Base-by-base conservation (phyloP, 768 basidiomycete genomes). In the Pulveroboletus sp. region DNA sequence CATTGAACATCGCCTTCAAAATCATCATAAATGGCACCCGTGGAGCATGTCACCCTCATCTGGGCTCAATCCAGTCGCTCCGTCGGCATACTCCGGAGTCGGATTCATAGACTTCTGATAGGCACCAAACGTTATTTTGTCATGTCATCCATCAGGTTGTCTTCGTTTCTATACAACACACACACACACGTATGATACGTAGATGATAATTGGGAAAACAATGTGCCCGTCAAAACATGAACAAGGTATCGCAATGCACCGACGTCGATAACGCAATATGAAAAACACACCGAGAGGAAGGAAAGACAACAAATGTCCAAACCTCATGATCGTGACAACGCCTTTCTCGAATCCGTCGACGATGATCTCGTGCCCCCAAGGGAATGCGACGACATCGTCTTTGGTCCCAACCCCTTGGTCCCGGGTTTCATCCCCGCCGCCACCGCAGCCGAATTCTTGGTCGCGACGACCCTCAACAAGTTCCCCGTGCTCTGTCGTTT, bases 381-480 rank as follows among this genome's bases (percentile, higher is more conserved):
- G 28, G 61, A 52, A 24, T 60, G 37, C 9, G 47, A 50, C 45
- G 52, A 49, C 39, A 15, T 12, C 39, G n/a, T n/a, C n/a, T 59
- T 55, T 3, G 55, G 36, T 11, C 46, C 43, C 45, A 55, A 37
- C 27, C 46, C 42, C 43, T 53, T 57, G 18, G 50, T 53, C 44
- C 58, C 52, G 9, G 59, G 54, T 44, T 65, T 60, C 15, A 43
- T 24, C 11, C 65, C 59, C 2, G 51, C 54, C 28, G 61, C 50
- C 3, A 49, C 54, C 2, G 63, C 55, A 0, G 71, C 77, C 18
- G 71, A 73, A 57, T 78, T 85, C 2, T 76, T 78, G 31, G 75
- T 73, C 5, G 86, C 86, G 12, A 85, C 75, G 3, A 76, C 81
- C 15, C 86, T 69, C 47, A 88, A 62, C 24, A 79, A 57, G 42